These are phyloP conservation scores for Aphanomyces cochlioides DNA, from an alignment of 352 stramenopile genomes.

Conservation along the genomic window DNA sequence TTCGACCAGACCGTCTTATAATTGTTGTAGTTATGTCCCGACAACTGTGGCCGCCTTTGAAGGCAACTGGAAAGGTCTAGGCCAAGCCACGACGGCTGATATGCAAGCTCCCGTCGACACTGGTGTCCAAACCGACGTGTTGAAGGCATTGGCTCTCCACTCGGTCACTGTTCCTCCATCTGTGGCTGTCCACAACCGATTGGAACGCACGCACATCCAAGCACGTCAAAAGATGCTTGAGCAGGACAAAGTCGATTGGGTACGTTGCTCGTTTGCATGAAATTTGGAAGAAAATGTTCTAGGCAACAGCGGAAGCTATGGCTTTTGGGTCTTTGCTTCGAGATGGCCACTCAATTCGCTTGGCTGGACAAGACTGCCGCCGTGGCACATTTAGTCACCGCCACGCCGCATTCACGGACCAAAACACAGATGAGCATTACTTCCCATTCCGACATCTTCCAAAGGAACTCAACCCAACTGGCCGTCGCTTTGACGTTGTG, in stretches of 20 bases:
- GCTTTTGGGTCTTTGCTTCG: constrained; percentile 82
- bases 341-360: constrained; percentile 75
- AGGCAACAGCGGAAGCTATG: constrained; percentile 79
- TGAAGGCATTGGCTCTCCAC: constrained; percentile 58
- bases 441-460: constrained; percentile 70
- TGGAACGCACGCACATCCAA: constrained; percentile 77
- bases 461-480: constrained; percentile 32
- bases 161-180: constrained; percentile 56
- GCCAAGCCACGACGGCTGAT: constrained; percentile 41
- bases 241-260: constrained; percentile 39
- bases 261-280: not conserved
- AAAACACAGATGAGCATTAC: constrained; percentile 66
- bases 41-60: constrained; percentile 70
- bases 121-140: constrained; percentile 51
- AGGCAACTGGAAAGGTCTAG: constrained; percentile 59
- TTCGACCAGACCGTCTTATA: constrained; percentile 7
- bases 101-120: constrained; percentile 40
- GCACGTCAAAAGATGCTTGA: constrained; percentile 68
- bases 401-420: constrained; percentile 83
- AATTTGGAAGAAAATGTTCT: not conserved
- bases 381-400: constrained; percentile 86
- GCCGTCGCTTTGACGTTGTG: constrained; percentile 51
- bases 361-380: constrained; percentile 81
- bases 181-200: constrained; percentile 59
- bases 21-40: constrained; percentile 51